phyloP scores from a whole-genome alignment of 352 stramenopile genomes.

The Phytophthora pseudosyringae region DNA sequence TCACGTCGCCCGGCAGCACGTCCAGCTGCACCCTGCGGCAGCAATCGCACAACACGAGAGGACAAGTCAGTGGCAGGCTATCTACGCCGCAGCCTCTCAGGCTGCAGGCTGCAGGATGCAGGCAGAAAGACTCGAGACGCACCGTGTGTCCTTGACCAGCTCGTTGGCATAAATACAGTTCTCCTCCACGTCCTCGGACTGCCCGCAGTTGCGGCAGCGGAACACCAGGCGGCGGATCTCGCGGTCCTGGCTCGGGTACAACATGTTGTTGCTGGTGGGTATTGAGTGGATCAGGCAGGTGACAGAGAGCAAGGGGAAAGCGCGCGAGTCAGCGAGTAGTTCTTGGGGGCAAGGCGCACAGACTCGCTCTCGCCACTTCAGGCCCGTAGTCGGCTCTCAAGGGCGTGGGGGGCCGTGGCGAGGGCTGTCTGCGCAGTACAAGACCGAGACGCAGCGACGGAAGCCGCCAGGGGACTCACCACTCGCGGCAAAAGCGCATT shows the following conservation, averaged over 20 bases:
- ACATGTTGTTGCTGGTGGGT: constrained; percentile 87
- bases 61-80: neutral
- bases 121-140: constrained; percentile 14
- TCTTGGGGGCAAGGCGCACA: neutral
- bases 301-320: constrained; percentile 2
- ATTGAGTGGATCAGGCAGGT: neutral
- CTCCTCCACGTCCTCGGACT: constrained; percentile 87
- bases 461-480: constrained; percentile 46
- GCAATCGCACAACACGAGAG: constrained; percentile 1
- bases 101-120: too few relatives aligned
- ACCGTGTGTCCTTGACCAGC: constrained; percentile 89
- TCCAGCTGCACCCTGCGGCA: constrained; percentile 76
- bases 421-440: neutral
- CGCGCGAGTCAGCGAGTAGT: constrained; percentile 2
- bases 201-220: constrained; percentile 86
- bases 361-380: neutral
- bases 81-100: neutral
- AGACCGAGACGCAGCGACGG: neutral
- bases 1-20: constrained; percentile 85
- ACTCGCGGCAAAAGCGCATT: constrained; percentile 91
- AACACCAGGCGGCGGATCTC: constrained; percentile 88
- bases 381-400: neutral
- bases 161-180: constrained; percentile 94
- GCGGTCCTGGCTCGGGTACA: constrained; percentile 90
- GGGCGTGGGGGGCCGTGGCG: neutral